Evolutionary conservation across 768 basidiomycete genomes (phyloP).

Genomic region (Russula lepida): DNA sequence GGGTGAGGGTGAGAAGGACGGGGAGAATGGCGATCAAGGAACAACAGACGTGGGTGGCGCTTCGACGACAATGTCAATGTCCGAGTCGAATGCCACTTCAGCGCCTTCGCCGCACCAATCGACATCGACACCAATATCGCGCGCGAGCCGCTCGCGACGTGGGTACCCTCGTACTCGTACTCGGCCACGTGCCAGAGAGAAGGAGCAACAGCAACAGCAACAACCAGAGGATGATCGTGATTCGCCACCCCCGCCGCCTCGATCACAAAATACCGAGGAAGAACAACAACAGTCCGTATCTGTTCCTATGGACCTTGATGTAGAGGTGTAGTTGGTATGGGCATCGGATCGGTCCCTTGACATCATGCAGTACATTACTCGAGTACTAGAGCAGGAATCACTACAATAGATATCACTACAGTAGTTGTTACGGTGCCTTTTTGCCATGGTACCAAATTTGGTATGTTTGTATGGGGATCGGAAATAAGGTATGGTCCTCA

Average conservation of each 20-base stretch:
- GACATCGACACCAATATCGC: not conserved
- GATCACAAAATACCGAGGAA: not conserved
- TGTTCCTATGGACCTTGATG: constrained; percentile 32
- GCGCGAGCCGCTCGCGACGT: constrained; percentile 4
- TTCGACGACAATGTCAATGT: not conserved
- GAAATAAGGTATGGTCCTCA: not conserved
- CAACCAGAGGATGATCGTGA: not conserved
- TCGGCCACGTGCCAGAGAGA: constrained; percentile 13
- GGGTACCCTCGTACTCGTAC: not conserved
- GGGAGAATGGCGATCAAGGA: not conserved
- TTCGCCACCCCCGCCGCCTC: constrained; percentile 15
- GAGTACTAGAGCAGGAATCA: not conserved
- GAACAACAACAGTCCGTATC: constrained; percentile 21
- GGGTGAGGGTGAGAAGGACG: not conserved
- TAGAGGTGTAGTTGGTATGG: constrained; percentile 27
- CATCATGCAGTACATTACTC: not conserved
- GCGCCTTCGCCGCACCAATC: not conserved
- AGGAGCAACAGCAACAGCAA: not conserved
- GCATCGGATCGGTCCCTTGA: not conserved
- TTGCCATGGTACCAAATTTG: not conserved
- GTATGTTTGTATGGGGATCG: not conserved
- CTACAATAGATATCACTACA: not conserved
- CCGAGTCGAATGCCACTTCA: not conserved
- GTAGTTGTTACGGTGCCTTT: not conserved
- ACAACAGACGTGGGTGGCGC: not conserved